Evolutionary conservation across 176 grass and related monocot genomes (phyloP), one percentile per base, ranked within the genome.

Genomic region (Hsuehochloa calcarea): DNA sequence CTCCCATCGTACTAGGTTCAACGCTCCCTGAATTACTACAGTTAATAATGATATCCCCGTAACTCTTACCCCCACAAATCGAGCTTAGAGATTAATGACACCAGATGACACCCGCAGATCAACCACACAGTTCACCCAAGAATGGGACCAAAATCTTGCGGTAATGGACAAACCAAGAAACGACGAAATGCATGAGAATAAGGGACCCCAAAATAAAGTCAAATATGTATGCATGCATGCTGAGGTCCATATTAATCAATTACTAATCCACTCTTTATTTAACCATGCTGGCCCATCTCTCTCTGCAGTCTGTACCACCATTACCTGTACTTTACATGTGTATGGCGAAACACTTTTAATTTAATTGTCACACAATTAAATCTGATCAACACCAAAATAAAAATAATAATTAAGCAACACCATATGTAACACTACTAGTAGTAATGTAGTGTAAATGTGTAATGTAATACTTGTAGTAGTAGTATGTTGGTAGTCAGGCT

Each of bases 281-380:
- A 90, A 79, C 7, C 58, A 34, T 72, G 15, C 56, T 75, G 20
- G 56, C 17, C 79, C 35, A 4, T 85, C 39, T 79, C 74, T 68
- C 31, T 86, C 37, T 85, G 3, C 14, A 80, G 23, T 58, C 59
- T 86, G 80, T 78, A 86, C 80, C 47, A 72, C 56, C 52, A 70
- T 17, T 43, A 59, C 34, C 9, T 78, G 40, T 83, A 59, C 80
- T 83, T 83, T 90, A 87, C 84, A 90, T 86, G 65, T 90, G 72
- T n/a, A n/a, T 82, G 52, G 7, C 56, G 69, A 68, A 38, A 43
- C 70, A 89, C 34, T 77, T 47, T 22, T 16, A 35, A 16, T 74
- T 80, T 65, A 23, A 40, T 72, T 25, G 23, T 38, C 54, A 62
- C 78, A 51, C 39, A 15, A 73, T 65, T 58, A 38, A 74, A 58